These are phyloP conservation scores for Taiwanofungus camphoratus DNA, from an alignment of 1,284 basidiomycete genomes.

Conservation along the genomic window DNA sequence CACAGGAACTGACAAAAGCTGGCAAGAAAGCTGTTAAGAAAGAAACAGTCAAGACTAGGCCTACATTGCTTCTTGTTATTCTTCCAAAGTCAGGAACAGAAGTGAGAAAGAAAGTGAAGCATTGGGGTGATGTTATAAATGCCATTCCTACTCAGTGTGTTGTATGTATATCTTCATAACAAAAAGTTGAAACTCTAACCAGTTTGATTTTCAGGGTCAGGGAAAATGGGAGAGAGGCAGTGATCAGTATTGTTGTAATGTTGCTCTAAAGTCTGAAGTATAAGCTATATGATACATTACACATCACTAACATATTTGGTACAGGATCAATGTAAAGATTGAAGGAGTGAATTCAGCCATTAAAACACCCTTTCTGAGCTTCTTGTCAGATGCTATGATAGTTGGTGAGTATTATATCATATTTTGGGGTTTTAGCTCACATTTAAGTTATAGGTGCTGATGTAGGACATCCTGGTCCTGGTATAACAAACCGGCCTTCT, in stretches of 20 bases:
- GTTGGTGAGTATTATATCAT: slow-evolving; percentile 41
- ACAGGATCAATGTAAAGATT: slow-evolving; percentile 42
- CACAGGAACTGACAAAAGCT: slow-evolving; percentile 1
- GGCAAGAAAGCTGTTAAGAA: neutral
- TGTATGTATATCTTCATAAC: too few species aligned
- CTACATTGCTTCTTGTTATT: slow-evolving; percentile 26
- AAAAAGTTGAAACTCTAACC: too few species aligned
- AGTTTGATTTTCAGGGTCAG: slow-evolving; percentile 22
- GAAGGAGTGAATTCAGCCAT: slow-evolving; percentile 36
- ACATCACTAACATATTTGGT: neutral
- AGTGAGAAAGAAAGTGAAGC: slow-evolving; percentile 32
- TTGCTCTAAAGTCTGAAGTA: slow-evolving; percentile 42
- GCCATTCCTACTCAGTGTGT: slow-evolving; percentile 29
- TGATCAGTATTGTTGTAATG: slow-evolving; percentile 45
- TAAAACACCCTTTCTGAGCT: slow-evolving; percentile 11
- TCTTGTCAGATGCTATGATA: slow-evolving; percentile 33
- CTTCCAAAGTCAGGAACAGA: slow-evolving; percentile 28
- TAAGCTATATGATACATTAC: neutral
- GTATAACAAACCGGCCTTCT: slow-evolving; percentile 38
- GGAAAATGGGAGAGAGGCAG: slow-evolving; percentile 29
- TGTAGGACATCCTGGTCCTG: slow-evolving; percentile 45
- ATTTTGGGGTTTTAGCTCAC: neutral
- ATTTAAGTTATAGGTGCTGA: slow-evolving; percentile 37
- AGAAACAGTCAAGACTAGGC: too few species aligned
- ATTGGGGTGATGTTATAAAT: slow-evolving; percentile 35